Evolutionary conservation across 176 grass and related monocot species (phyloP), one percentile per base, ranked within the genome.

Genomic region (Stipa capillata): DNA sequence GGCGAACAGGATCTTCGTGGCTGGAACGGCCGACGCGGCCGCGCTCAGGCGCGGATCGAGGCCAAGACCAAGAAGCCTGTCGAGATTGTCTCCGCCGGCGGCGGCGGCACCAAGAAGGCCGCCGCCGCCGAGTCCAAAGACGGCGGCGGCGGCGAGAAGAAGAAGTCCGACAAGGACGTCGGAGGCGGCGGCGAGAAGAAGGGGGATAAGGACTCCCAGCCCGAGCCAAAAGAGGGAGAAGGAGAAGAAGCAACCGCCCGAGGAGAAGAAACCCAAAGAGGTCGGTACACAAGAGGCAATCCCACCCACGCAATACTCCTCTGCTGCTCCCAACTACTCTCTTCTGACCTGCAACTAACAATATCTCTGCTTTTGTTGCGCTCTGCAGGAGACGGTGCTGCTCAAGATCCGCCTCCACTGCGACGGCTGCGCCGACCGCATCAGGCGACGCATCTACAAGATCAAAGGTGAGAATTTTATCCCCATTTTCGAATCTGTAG

Each of bases 391-490:
- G 56, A 89, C 86, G 8, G 90, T 87, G 73, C 18, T 91, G 69
- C 92, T 99, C 60, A 89, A 77, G 87, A 95, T 99, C 44, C 87
- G 84, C 9, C 92, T 99, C 24, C 97, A 99, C 83, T 95, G 97
- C 81, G 92, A 95, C 27, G 86, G 90, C 70, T 99, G 97, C 86
- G 84, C 93, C 13, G 77, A 89, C 34, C 84, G 88, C 72, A 99
- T 99, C 78, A 49, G 79, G 27, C 82, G 81, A 49, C 82, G 77
- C 21, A 93, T 95, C 11, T 80, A 67, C 84, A 99, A 95, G 79
- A 79, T 99, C 70, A 93, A 91, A 91, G 97, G 95, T 94, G 79
- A 76, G 27, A n/a, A 8, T 39, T 42, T 47, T 43, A 20, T 2
- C 0, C 9, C 11, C 12, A 8, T 21, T 0, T 2, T 60, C 21